Base-by-base conservation (phyloP, 2,329 filamentous ascomycete species). In the Zopfia rhizophila region DNA sequence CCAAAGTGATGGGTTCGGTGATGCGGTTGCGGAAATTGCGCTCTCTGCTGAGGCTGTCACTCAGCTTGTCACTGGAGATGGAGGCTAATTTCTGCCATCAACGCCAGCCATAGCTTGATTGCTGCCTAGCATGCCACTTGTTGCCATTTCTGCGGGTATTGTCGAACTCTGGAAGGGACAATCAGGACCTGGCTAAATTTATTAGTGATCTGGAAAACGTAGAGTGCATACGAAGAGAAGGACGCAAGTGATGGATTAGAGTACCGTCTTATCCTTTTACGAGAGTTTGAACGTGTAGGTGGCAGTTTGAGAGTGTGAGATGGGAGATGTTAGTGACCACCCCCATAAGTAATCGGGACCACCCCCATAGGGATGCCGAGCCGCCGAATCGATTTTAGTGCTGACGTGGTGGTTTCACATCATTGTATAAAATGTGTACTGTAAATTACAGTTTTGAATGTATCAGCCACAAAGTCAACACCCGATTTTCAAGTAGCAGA, bases 31-130 rank as follows among this genome's bases (percentile, higher is more conserved):
- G n/a, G n/a, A n/a, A 53, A 50, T 53, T 53, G 31, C 33, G 42
- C 39, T 52, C 39, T 52, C 40, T 48, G n/a, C n/a, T n/a, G n/a
- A 52, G 37, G 39, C 39, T 52, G 40, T 53, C 32, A 48, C 38
- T 45, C 37, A 45, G 38, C 49, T 45, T 32, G 32, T 45, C 37
- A 48, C 45, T 46, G 19, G 45, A 49, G 41, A 53, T 49, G 38
- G 48, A 49, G 45, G 45, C 46, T 39, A 21, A 45, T 49, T 44
- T 49, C 32, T 48, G 31, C 44, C 25, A 42, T 30, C n/a, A n/a
- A n/a, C n/a, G n/a, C 31, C 29, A 45, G 35, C 48, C 39, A 52
- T 52, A 25, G 38, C 38, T 51, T 30, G 29, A 51, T 19, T 52
- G 35, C 48, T 48, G 48, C 45, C 45, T 21, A 52, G 38, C 48